phyloP scores from a whole-genome alignment of 768 basidiomycete genomes.

The Hysterangium stoloniferum region DNA sequence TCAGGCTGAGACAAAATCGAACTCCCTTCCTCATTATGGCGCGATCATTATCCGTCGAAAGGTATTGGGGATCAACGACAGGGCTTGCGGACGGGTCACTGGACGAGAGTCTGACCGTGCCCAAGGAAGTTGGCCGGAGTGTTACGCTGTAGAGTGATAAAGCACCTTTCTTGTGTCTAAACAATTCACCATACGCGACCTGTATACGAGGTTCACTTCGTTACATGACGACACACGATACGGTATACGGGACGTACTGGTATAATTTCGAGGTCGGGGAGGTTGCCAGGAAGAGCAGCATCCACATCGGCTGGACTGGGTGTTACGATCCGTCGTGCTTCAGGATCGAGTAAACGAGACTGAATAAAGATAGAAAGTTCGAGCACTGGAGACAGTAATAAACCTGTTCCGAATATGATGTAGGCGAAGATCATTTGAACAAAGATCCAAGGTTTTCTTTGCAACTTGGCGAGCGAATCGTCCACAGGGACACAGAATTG shows the following conservation, averaged over 20 bases:
- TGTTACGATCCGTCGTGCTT: background rate
- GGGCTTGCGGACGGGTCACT: constrained; percentile 24
- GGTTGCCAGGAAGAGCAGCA: constrained; percentile 15
- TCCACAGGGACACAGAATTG: constrained; percentile 26
- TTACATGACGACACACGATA: background rate
- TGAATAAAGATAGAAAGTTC: constrained; percentile 27
- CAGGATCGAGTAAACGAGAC: constrained; percentile 22
- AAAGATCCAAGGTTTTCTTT: constrained; percentile 18
- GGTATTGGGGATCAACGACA: constrained; percentile 23
- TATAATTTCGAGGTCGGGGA: constrained; percentile 36
- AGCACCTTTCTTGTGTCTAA: background rate
- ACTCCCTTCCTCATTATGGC: background rate
- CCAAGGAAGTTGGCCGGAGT: constrained; percentile 19
- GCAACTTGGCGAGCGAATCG: constrained; percentile 26
- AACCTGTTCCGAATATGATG: constrained; percentile 26
- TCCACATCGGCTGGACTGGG: constrained; percentile 16
- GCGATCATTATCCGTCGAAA: background rate
- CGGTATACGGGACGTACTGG: no score
- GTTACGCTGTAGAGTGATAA: constrained; percentile 16
- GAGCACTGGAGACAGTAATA: constrained; percentile 24
- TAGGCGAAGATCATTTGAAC: constrained; percentile 27
- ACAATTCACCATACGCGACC: constrained; percentile 1
- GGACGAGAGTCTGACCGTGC: constrained; percentile 24
- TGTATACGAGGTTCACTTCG: no score
- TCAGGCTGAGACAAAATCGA: constrained; percentile 16